phyloP scores from a whole-genome alignment of 352 stramenopile species.

The Aphanomyces invadans region DNA sequence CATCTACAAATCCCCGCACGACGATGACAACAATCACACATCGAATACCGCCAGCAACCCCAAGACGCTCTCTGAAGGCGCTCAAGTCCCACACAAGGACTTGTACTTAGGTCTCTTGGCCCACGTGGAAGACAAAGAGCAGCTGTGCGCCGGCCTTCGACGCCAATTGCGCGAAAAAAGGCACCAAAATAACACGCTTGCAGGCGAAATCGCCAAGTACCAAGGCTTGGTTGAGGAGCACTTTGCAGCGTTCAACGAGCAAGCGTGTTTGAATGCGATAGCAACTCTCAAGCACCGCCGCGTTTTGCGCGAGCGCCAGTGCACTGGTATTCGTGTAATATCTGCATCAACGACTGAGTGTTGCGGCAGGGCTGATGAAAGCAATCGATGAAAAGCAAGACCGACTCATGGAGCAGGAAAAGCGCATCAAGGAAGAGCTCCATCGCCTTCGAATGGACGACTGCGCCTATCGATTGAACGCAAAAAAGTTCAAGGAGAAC shows the following conservation, averaged over 20 bases:
- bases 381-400: constrained; percentile 19
- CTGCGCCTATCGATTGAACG: constrained; percentile 1
- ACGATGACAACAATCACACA: constrained; percentile 10
- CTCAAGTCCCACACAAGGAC: background rate
- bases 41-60: too few relatives aligned
- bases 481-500: constrained; percentile 16
- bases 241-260: background rate
- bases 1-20: background rate
- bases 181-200: background rate
- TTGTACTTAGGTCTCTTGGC: background rate
- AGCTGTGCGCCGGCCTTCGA: background rate
- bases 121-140: background rate
- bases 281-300: background rate
- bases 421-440: background rate
- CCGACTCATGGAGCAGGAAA: background rate
- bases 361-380: constrained; percentile 11
- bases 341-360: background rate
- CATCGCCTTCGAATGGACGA: constrained; percentile 5
- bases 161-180: background rate
- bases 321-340: background rate
- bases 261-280: constrained; percentile 3
- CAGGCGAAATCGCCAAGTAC: background rate
- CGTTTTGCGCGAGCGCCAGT: constrained; percentile 1
- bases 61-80: too few relatives aligned
- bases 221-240: background rate